Conservation (phyloP, 257 asterid species). For the Vinca minor region DNA sequence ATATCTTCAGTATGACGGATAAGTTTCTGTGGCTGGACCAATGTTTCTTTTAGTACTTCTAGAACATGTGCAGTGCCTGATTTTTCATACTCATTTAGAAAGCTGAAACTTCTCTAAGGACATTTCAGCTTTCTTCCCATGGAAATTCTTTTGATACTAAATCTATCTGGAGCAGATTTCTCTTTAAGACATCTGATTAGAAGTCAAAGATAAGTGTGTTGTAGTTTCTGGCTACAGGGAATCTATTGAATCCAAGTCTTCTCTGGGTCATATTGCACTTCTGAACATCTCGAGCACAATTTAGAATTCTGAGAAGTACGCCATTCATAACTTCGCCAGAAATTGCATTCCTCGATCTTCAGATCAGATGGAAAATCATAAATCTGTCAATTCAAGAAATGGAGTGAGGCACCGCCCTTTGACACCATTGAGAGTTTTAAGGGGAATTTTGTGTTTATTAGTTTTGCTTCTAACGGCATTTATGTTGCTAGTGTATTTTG, state of each 20-base stretch:
- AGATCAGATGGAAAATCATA: conserved; percentile 33
- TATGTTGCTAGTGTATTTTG: conserved; percentile 48
- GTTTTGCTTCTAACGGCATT: conserved; percentile 63
- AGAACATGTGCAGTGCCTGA: neutral
- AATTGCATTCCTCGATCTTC: neutral
- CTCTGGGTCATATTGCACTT: too few relatives aligned
- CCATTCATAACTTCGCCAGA: neutral
- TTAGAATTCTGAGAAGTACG: too few relatives aligned
- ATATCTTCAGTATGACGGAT: neutral
- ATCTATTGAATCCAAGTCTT: neutral
- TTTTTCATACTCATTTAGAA: neutral
- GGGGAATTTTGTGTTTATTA: conserved; percentile 61
- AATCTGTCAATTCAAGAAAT: conserved; percentile 18
- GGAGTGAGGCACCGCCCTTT: conserved; percentile 52
- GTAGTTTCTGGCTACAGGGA: too few relatives aligned
- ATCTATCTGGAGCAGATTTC: neutral
- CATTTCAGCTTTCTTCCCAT: neutral
- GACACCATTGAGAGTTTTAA: conserved; percentile 39
- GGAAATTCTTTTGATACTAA: neutral
- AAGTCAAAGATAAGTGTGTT: neutral
- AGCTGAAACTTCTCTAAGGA: conserved; percentile 6
- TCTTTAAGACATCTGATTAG: neutral
- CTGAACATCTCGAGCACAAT: too few relatives aligned
- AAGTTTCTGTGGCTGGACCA: neutral
- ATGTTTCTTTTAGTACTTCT: neutral